Evolutionary conservation across 495 filamentous ascomycete genomes (phyloP).

Genomic region (Letharia columbiana): DNA sequence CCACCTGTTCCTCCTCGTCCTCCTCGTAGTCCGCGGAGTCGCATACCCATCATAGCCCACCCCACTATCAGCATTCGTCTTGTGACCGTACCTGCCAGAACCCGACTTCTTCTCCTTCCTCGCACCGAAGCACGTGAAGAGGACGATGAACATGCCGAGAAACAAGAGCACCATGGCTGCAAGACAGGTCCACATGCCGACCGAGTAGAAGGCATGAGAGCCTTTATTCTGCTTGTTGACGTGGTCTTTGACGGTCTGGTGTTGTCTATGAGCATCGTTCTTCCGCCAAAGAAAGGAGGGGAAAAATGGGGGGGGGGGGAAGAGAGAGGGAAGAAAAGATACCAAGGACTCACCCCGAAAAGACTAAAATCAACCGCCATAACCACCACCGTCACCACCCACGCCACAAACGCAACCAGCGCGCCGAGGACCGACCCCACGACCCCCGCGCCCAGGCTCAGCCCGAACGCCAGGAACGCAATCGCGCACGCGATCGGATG

Average conservation of each 20-base stretch:
- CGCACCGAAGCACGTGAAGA: slow-evolving; percentile 45
- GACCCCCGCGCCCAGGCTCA: slow-evolving; percentile 45
- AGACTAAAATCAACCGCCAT: slow-evolving; percentile 48
- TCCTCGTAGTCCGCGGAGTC: not conserved
- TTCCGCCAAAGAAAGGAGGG: too few species aligned
- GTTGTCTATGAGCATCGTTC: not conserved
- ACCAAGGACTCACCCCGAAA: slow-evolving; percentile 31
- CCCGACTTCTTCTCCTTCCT: slow-evolving; percentile 23
- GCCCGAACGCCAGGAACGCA: slow-evolving; percentile 50
- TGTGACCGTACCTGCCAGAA: not conserved
- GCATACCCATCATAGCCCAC: not conserved
- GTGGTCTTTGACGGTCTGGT: slow-evolving; percentile 39
- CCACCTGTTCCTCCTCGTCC: not conserved
- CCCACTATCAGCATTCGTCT: not conserved
- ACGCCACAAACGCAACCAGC: slow-evolving; percentile 41
- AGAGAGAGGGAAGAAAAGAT: too few species aligned
- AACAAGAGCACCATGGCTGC: slow-evolving; percentile 44
- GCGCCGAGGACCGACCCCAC: slow-evolving; percentile 44
- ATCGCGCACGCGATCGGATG: slow-evolving; percentile 51
- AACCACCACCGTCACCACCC: slow-evolving; percentile 45
- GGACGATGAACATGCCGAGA: slow-evolving; percentile 45
- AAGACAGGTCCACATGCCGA: slow-evolving; percentile 44
- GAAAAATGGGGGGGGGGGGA: not conserved
- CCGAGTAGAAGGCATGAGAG: slow-evolving; percentile 36
- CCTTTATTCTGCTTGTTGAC: slow-evolving; percentile 36